Base-by-base conservation (phyloP, 345 rosid species). In the Lepidium sativum region DNA sequence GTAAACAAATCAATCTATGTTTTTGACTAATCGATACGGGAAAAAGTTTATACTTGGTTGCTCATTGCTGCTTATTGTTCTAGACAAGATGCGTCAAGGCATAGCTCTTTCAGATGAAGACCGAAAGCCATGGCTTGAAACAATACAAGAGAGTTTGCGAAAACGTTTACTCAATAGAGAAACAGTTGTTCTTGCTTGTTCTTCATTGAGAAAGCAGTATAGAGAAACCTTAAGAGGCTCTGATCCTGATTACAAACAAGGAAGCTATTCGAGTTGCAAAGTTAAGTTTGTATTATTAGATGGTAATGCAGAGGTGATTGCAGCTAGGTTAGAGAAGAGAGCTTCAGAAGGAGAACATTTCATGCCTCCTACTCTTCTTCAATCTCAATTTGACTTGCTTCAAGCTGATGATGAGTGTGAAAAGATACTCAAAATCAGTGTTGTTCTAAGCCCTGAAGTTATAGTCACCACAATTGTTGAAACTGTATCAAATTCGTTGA, bases 11-110 rank as follows among this genome's bases (percentile, higher is more conserved):
- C 35, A 3, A 9, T 10, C 31, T 32, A 38, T 0, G 8, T 8
- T 33, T 34, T 23, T 4, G 41, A 44, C 34, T 2, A 50, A 12
- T 14, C 1, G 0, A 31, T 9, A 27, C 6, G 0, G 6, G 23
- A 1, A 5, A 8, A 10, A 20, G 5, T 41, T 15, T 1, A 45
- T 17, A 8, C 51, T n/a, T 11, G 17, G 21, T 15, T 11, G 17
- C 27, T 25, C 16, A 6, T 41, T 16, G 0, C 14, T 37, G 2
- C n/a, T 18, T 44, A 8, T 66, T 21, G 50, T 65, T 67, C 1
- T 65, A 92, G 99, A 83, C 29, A 94, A 94, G 64, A 94, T 94
- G 95, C 34, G 34, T 11, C 76, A 71, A 58, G 95, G 92, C n/a
- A 80, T 90, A 64, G 79, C 95, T 33, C 81, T 87, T 39, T 60